Conservation (phyloP, 306 rosid genomes). For the Phaseolus lunatus region DNA sequence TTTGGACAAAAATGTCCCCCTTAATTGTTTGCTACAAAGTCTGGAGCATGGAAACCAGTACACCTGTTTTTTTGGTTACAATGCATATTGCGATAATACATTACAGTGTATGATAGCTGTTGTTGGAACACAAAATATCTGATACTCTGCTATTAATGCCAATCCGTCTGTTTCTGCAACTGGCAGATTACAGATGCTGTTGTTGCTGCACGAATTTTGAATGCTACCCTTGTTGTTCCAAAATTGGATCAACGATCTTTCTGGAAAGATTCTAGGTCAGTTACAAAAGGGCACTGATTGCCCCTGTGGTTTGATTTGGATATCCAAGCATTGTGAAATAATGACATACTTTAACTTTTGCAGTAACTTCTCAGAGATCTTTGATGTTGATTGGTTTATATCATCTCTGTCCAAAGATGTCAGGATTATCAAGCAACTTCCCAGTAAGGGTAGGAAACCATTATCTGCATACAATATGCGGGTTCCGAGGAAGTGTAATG, state of each 20-base stretch:
- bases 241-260: conserved; percentile 92
- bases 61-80: conserved; percentile 12
- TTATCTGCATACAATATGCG: conserved; percentile 79
- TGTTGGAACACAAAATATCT: conserved; percentile 37
- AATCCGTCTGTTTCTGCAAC: conserved; percentile 44
- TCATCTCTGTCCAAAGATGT: conserved; percentile 79
- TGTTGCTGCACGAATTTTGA: conserved; percentile 93
- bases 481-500: conserved; percentile 96
- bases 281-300: conserved; percentile 33
- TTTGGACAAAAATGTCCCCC: not conserved
- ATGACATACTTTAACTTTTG: conserved; percentile 52
- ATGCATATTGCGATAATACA: not conserved
- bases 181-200: conserved; percentile 97
- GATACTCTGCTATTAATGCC: conserved; percentile 29
- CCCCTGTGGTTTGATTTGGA: conserved; percentile 30
- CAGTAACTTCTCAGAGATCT: conserved; percentile 98
- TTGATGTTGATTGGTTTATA: conserved; percentile 87
- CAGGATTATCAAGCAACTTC: conserved; percentile 86
- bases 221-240: conserved; percentile 95
- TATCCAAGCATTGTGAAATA: conserved; percentile 18
- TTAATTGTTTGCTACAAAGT: conserved; percentile 31
- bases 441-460: conserved; percentile 69
- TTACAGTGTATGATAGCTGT: conserved; percentile 23
- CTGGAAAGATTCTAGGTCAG: conserved; percentile 97
- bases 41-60: conserved; percentile 23